Evolutionary conservation across 768 basidiomycete genomes (phyloP).

Genomic region (Kwoniella bestiolae): DNA sequence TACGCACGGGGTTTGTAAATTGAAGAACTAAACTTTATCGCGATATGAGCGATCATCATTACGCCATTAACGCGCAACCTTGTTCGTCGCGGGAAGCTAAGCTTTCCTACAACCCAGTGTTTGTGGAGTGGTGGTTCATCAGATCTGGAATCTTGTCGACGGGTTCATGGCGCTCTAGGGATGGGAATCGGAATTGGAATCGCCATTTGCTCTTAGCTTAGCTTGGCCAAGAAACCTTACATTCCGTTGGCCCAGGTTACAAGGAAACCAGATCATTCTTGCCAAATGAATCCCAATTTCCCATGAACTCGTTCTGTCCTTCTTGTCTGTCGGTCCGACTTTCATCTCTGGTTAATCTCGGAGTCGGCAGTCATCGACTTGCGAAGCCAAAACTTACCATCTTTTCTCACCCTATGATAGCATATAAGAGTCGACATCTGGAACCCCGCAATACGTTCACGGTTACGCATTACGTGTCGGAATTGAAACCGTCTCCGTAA

Average conservation of each 20-base stretch:
- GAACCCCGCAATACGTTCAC: slow-evolving; percentile 1
- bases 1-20: background rate
- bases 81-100: slow-evolving; percentile 2
- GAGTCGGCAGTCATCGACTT: background rate
- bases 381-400: background rate
- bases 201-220: background rate
- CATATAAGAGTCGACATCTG: background rate
- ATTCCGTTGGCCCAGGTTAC: background rate
- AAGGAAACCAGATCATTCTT: background rate
- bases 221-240: background rate
- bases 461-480: background rate
- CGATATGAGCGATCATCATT: background rate
- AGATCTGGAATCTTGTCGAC: background rate
- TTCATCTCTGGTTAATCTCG: background rate
- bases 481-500: background rate
- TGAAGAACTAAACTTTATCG: background rate
- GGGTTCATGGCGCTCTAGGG: background rate
- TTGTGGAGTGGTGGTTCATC: background rate
- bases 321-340: background rate
- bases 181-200: background rate
- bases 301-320: no score
- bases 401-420: background rate
- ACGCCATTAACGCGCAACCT: background rate
- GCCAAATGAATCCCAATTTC: background rate
- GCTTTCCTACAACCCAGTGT: background rate